Conservation (phyloP, 345 rosid species). For the Salix dunnii region DNA sequence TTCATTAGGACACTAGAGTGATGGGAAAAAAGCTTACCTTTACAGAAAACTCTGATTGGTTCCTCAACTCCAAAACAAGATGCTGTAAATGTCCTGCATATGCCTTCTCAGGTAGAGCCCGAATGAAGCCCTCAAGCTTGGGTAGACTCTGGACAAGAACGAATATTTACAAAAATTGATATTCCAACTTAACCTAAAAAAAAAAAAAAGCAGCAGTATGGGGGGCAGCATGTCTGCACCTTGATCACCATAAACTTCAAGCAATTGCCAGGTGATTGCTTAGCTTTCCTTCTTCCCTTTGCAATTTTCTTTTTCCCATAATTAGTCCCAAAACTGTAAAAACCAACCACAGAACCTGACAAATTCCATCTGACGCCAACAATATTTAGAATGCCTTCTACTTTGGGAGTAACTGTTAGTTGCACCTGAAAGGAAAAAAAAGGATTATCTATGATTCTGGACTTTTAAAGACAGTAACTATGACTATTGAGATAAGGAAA, state of each 20-base stretch:
- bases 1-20: not conserved
- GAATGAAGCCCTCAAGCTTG: constrained; percentile 76
- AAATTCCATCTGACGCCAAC: constrained; percentile 90
- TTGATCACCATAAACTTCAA: constrained; percentile 79
- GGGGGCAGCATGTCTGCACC: constrained; percentile 36
- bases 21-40: constrained; percentile 48
- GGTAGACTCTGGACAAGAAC: constrained; percentile 60
- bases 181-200: constrained; percentile 9
- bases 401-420: constrained; percentile 73
- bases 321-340: constrained; percentile 52
- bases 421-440: constrained; percentile 52
- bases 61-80: constrained; percentile 72
- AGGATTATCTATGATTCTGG: not conserved
- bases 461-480: not conserved
- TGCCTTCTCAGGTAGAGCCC: constrained; percentile 54
- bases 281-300: constrained; percentile 51
- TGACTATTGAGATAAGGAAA: not conserved
- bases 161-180: not conserved
- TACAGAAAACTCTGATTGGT: constrained; percentile 61
- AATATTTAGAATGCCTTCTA: constrained; percentile 82
- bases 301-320: constrained; percentile 45
- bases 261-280: constrained; percentile 45
- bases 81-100: constrained; percentile 72
- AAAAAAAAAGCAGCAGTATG: not conserved
- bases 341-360: constrained; percentile 74